These are phyloP conservation scores for Epichloe sibirici DNA, from an alignment of 2,329 filamentous ascomycete species.

Conservation along the genomic window DNA sequence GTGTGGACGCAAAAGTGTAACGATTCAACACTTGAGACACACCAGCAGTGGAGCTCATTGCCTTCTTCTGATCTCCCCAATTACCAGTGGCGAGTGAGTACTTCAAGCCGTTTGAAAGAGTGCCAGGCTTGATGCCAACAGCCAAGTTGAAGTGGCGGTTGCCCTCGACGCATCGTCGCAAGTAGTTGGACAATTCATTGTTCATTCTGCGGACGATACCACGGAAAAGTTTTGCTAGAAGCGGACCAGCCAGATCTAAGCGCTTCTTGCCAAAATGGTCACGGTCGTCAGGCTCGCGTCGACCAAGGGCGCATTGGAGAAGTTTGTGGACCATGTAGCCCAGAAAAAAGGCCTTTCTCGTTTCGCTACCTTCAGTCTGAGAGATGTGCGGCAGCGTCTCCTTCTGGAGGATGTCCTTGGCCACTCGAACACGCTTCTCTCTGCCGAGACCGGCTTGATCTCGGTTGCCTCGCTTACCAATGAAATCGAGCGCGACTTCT, in stretches of 20 bases:
- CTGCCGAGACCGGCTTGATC: slow-evolving; percentile 51
- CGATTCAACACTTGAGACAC: slow-evolving; percentile 96
- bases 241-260: slow-evolving; percentile 82
- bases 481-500: slow-evolving; percentile 88
- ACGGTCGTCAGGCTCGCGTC: slow-evolving; percentile 89
- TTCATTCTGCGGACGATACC: slow-evolving; percentile 84
- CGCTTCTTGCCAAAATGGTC: slow-evolving; percentile 99
- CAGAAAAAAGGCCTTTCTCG: slow-evolving; percentile 92
- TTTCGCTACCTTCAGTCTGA: slow-evolving; percentile 87
- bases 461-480: slow-evolving; percentile 75
- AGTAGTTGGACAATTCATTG: slow-evolving; percentile 78
- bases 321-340: slow-evolving; percentile 98
- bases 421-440: slow-evolving; percentile 84
- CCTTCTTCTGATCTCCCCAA: slow-evolving; percentile 99
- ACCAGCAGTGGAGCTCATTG: slow-evolving; percentile 84
- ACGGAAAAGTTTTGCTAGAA: slow-evolving; percentile 93
- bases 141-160: slow-evolving; percentile 83
- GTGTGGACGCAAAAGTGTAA: slow-evolving; percentile 91
- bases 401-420: slow-evolving; percentile 90
- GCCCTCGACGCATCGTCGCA: slow-evolving; percentile 84
- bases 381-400: slow-evolving; percentile 95
- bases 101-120: slow-evolving; percentile 85
- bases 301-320: slow-evolving; percentile 82
- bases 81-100: slow-evolving; percentile 97
- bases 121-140: slow-evolving; percentile 80